Base-by-base conservation (phyloP, 1,139 yeast species). In the Pneumocystis canis region DNA sequence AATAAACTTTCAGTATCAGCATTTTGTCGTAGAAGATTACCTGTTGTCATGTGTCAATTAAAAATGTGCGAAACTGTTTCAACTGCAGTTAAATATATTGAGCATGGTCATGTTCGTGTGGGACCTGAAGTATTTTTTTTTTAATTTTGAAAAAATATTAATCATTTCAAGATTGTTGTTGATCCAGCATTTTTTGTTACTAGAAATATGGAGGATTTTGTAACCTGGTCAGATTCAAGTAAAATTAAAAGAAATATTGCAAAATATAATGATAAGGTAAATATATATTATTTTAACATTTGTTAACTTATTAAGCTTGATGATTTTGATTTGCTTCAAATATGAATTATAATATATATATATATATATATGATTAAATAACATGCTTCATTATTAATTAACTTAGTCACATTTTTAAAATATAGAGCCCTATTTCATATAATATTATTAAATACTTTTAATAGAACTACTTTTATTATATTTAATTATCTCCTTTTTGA, bases 71-170 rank as follows among this genome's bases (percentile, higher is more conserved):
- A 90, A 71, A 86, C 86, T 59, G 80, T 92, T 56, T 78, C 82
- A 41, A 97, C 89, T 73, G 98, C 97, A 0, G 87, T 90, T 28
- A 88, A 88, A 60, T 89, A 88, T 72, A 81, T 94, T 28, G 97
- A 92, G 72, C 97, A 92, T 73, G 99, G 99, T 2, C 97, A 94
- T 71, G 96, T 94, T 3, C 81, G 98, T 69, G 96, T 94, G 11
- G 99, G 99, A 0, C 98, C 97, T 9, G 88, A 89, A 71, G 54
- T 47, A 47, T 47, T 7, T 47, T 14, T 25, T 41, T 11, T 47
- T n/a, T 11, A 6, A 25, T 11, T 47, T 20, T 18, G 30, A 25
- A 47, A 20, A 41, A 41, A 6, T 14, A 9, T 20, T 11, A 11
- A 25, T 7, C 20, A 11, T 20, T 47, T 11, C 25, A 47, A 47